Percentiles rank a stretch among this genome's conserved stretches.
Conservation (phyloP, 2,329 filamentous ascomycete species). For the Pseudogymnoascus sp. region DNA sequence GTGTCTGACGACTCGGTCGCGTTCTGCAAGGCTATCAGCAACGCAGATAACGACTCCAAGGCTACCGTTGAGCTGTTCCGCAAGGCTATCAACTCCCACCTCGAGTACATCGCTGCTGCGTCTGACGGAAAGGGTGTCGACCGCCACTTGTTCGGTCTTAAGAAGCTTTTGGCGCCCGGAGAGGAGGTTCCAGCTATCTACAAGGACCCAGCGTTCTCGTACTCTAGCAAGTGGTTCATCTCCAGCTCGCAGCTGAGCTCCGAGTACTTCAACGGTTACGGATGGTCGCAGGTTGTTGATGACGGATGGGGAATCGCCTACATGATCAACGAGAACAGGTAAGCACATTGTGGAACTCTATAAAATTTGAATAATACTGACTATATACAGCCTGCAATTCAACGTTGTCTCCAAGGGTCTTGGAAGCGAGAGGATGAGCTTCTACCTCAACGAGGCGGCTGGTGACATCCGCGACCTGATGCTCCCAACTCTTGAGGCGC, state of each 20-base stretch:
- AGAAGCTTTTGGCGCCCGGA: slow-evolving; percentile 74
- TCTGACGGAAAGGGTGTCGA: slow-evolving; percentile 91
- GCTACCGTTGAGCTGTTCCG: slow-evolving; percentile 68
- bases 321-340: slow-evolving; percentile 99
- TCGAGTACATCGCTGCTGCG: slow-evolving; percentile 84
- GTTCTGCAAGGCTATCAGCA: slow-evolving; percentile 81
- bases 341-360: slow-evolving; percentile 22
- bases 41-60: slow-evolving; percentile 53
- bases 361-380: background rate
- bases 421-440: slow-evolving; percentile 86
- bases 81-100: slow-evolving; percentile 69
- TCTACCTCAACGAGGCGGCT: slow-evolving; percentile 91
- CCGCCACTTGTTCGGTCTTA: slow-evolving; percentile 92
- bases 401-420: slow-evolving; percentile 93
- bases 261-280: slow-evolving; percentile 98
- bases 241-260: slow-evolving; percentile 83
- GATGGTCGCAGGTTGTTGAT: slow-evolving; percentile 96
- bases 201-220: slow-evolving; percentile 75
- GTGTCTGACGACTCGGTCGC: slow-evolving; percentile 87
- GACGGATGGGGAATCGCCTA: slow-evolving; percentile 96
- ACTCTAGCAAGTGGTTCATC: slow-evolving; percentile 83
- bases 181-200: slow-evolving; percentile 78
- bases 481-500: slow-evolving; percentile 64
- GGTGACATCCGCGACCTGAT: slow-evolving; percentile 82
- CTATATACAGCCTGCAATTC: slow-evolving; percentile 69